phyloP scores from a whole-genome alignment of 495 filamentous ascomycete genomes.

The Penicillium antarcticum region DNA sequence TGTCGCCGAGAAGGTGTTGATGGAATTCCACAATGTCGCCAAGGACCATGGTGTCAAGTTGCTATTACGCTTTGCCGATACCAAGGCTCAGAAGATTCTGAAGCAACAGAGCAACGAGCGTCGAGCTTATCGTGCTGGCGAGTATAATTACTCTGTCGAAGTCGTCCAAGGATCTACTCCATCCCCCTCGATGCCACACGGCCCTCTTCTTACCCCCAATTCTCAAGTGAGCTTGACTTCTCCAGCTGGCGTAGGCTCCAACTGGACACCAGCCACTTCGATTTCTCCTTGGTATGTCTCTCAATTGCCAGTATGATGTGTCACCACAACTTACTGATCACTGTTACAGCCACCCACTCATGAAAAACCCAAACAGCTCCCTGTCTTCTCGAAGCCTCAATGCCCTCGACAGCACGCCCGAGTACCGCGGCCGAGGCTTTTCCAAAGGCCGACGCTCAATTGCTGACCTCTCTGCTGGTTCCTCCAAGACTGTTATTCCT shows the following conservation, averaged over 20 bases:
- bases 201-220: constrained; percentile 35
- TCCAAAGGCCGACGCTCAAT: constrained; percentile 25
- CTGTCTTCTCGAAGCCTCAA: constrained; percentile 29
- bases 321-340: constrained; percentile 18
- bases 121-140: constrained; percentile 87
- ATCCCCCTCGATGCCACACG: constrained; percentile 34
- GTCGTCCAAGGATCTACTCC: constrained; percentile 43
- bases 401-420: constrained; percentile 29
- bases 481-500: constrained; percentile 32
- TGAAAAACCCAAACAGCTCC: constrained; percentile 33
- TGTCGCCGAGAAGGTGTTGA: constrained; percentile 80
- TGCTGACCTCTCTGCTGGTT: constrained; percentile 29
- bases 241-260: constrained; percentile 34
- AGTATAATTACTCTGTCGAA: constrained; percentile 72
- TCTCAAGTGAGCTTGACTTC: constrained; percentile 43
- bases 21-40: constrained; percentile 69
- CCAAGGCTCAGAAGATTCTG: constrained; percentile 89
- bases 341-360: constrained; percentile 29
- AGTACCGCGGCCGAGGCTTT: constrained; percentile 23
- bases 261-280: constrained; percentile 49
- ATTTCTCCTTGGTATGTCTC: constrained; percentile 46
- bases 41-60: constrained; percentile 71
- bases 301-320: neutral
- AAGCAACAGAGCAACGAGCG: constrained; percentile 92
- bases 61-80: constrained; percentile 95